These are phyloP conservation scores for Pseudogymnoascus sp. DNA, from an alignment of 2,329 filamentous ascomycete species.

Conservation along the genomic window DNA sequence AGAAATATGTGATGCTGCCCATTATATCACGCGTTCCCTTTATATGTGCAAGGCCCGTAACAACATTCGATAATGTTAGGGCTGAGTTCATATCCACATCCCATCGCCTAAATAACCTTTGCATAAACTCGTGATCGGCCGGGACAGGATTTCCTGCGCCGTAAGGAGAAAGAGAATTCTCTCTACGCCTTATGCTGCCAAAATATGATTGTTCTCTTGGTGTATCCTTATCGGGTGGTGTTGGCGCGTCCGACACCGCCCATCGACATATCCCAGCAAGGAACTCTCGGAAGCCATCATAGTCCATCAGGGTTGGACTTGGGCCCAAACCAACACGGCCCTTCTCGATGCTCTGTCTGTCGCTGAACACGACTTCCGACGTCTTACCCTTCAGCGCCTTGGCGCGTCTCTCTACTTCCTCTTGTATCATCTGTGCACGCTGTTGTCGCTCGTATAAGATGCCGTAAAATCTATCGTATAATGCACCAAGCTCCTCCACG, in stretches of 20 bases:
- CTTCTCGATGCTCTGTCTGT: slow-evolving; percentile 57
- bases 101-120: slow-evolving; percentile 80
- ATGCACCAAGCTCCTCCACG: slow-evolving; percentile 73
- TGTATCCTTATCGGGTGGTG: slow-evolving; percentile 41
- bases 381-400: slow-evolving; percentile 52
- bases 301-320: slow-evolving; percentile 92
- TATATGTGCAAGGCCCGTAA: slow-evolving; percentile 79
- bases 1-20: slow-evolving; percentile 96
- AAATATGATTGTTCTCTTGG: slow-evolving; percentile 51
- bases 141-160: slow-evolving; percentile 55
- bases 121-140: slow-evolving; percentile 91
- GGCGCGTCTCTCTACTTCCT: slow-evolving; percentile 59
- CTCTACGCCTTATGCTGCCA: slow-evolving; percentile 37
- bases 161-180: slow-evolving; percentile 37
- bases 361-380: slow-evolving; percentile 35
- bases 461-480: slow-evolving; percentile 92
- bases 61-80: slow-evolving; percentile 82
- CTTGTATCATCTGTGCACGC: slow-evolving; percentile 65
- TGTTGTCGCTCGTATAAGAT: slow-evolving; percentile 89
- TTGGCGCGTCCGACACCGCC: slow-evolving; percentile 82
- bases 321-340: slow-evolving; percentile 81
- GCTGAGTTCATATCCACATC: slow-evolving; percentile 69
- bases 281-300: slow-evolving; percentile 91
- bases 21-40: slow-evolving; percentile 95
- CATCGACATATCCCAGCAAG: slow-evolving; percentile 82